phyloP scores from a whole-genome alignment of 495 filamentous ascomycete species.

The Aspergillus biplanus region DNA sequence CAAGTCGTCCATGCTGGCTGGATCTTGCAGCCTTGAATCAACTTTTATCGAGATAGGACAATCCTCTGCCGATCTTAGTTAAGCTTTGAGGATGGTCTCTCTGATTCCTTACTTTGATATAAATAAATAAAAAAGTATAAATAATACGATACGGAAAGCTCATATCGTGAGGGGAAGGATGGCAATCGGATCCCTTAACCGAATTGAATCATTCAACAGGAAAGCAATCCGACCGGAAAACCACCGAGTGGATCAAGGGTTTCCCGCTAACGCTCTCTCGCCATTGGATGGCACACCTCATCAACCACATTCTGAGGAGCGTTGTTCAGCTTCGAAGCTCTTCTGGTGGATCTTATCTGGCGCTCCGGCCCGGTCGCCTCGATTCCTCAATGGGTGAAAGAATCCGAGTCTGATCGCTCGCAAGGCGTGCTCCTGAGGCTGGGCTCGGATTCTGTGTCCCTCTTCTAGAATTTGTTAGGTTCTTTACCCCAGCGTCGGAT shows the following conservation, averaged over 20 bases:
- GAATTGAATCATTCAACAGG: too few relatives aligned
- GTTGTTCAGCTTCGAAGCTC: background rate
- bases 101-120: too few relatives aligned
- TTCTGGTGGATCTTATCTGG: slow-evolving; percentile 7
- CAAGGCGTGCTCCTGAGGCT: slow-evolving; percentile 1
- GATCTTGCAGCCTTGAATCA: too few relatives aligned
- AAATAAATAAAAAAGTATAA: too few relatives aligned
- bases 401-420: slow-evolving; percentile 11
- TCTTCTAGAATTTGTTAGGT: background rate
- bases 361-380: background rate
- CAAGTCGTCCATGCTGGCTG: too few relatives aligned
- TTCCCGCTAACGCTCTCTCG: background rate
- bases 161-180: too few relatives aligned
- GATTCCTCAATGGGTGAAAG: background rate
- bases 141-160: too few relatives aligned
- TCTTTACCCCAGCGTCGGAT: background rate
- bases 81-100: too few relatives aligned
- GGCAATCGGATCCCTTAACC: too few relatives aligned
- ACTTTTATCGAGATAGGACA: too few relatives aligned
- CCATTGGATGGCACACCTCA: background rate
- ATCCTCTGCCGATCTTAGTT: too few relatives aligned
- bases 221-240: background rate
- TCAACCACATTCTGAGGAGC: background rate
- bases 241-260: background rate
- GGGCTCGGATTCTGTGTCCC: background rate